Evolutionary conservation across 1,284 basidiomycete genomes (phyloP), one percentile per base, ranked within the genome.

Genomic region (Moesziomyces antarcticus): DNA sequence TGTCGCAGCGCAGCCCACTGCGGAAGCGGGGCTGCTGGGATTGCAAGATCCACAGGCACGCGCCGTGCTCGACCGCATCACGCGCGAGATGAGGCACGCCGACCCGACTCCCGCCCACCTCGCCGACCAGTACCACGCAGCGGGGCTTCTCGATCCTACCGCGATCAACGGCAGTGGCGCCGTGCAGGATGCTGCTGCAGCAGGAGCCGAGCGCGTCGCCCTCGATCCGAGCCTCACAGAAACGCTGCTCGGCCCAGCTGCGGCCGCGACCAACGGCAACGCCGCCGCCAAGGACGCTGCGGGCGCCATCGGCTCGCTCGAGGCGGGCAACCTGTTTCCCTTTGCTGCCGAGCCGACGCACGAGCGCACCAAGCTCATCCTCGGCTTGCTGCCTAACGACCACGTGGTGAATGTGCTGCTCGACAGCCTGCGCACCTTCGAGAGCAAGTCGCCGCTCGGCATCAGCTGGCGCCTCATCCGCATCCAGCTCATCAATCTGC

Each of bases 401-500:
- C 78, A 80, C 45, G 75, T 76, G 20, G 70, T 71, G 45, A 75
- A 80, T 35, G 74, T 76, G n/a, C 67, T 80, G 24, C 67, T 80
- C 51, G 73, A 75, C 53, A 74, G 71, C 27, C 46, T 80, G n/a
- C 73, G 77, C 20, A 69, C 71, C 1, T 75, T 78, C 43, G 78
- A 80, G 40, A 54, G 60, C 56, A 69, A 70, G 21, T 67, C 75
- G 3, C 67, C 67, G 1, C 73, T 76, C 37, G 78, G 76, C 24
- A 74, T 80, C 53, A 77, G 71, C 35, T 80, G 78, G 78, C 71
- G 74, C 9, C 67, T 80, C n/a, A 72, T 80, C 37, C 69, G 69
- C 16, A 70, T 68, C 41, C 78, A 80, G 43, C 64, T 80, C 4
- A 69, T 75, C 57, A 74, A 65, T n/a, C 73, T 78, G 10, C 73